Base-by-base conservation (phyloP, 495 filamentous ascomycete species). In the Pyronema domesticum region DNA sequence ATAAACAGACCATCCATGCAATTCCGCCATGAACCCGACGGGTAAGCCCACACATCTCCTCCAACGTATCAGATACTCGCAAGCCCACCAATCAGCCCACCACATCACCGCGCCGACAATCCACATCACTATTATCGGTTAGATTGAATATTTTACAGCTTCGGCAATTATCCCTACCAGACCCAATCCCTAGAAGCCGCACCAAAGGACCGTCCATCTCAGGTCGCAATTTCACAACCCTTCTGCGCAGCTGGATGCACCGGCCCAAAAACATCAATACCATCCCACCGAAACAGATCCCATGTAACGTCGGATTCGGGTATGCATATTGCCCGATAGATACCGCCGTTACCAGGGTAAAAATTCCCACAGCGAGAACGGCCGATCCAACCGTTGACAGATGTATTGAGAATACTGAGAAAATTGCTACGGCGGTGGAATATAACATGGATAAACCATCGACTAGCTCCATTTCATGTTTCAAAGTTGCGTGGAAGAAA, bases 391-490 rank as follows among this genome's bases (percentile, higher is more conserved):
- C n/a, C 50, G 48, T 3, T 54, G 42, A 36, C 65, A 55, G 43
- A 69, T 72, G 9, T 70, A 70, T 44, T 68, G 63, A 17, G n/a
- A n/a, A n/a, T n/a, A 73, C 56, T 44, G 69, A 69, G 39, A 73
- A 70, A 0, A 74, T 61, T 11, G 74, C 60, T 14, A 67, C 54
- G 19, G 69, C 70, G 1, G 67, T 72, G 11, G 70, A 61, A 7
- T 74, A 60, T 37, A 69, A 63, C 73, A 76, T 76, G 7, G 71
- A 71, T 13, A 73, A 63, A 37, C 74, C 72, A 46, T 70, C 68
- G 56, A 65, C 65, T 53, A 64, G 40, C 36, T 19, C 8, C 8
- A 46, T 8, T 11, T 46, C 8, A 17, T 74, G 75, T 42, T 73
- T 71, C 13, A 76, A 58, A 7, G 65, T 69, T 3, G 64, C 54